Conservation (phyloP, 1,139 yeast genomes). For the Kodamaea anthophila region DNA sequence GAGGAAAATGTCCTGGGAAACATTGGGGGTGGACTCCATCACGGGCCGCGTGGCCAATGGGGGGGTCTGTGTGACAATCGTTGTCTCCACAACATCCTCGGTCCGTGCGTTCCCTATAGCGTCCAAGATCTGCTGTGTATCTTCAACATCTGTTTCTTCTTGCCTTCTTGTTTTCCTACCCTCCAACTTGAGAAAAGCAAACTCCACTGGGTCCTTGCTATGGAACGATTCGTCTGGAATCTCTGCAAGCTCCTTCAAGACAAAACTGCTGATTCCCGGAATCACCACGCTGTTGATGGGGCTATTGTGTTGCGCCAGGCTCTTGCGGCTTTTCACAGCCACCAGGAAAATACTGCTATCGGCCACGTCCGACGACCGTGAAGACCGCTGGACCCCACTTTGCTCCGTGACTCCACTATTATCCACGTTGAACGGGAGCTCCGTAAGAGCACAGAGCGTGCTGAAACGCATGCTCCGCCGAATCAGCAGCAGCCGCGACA, state of each 20-base stretch:
- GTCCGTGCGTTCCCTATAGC: slow-evolving; percentile 39
- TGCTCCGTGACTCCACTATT: slow-evolving; percentile 9
- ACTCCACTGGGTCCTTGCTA: slow-evolving; percentile 57
- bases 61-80: slow-evolving; percentile 2
- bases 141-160: slow-evolving; percentile 6
- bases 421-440: slow-evolving; percentile 29
- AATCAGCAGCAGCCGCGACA: slow-evolving; percentile 21
- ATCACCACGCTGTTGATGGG: slow-evolving; percentile 38
- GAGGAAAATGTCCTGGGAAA: slow-evolving; percentile 18
- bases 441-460: slow-evolving; percentile 36
- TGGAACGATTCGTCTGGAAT: slow-evolving; percentile 71
- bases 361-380: slow-evolving; percentile 25
- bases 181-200: slow-evolving; percentile 70
- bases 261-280: slow-evolving; percentile 59
- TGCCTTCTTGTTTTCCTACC: slow-evolving; percentile 40
- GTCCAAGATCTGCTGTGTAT: slow-evolving; percentile 34
- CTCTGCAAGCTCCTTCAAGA: slow-evolving; percentile 66
- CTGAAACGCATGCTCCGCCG: slow-evolving; percentile 33
- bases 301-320: slow-evolving; percentile 15
- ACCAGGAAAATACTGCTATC: slow-evolving; percentile 36
- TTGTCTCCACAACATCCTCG: slow-evolving; percentile 28
- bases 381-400: slow-evolving; percentile 10
- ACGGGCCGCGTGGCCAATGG: background rate
- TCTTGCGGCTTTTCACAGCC: slow-evolving; percentile 18
- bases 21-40: slow-evolving; percentile 14